Percentiles rank a stretch among this genome's conserved stretches.
Conservation (phyloP, 2,329 filamentous ascomycete genomes). For the Arthrobotrys conoides region DNA sequence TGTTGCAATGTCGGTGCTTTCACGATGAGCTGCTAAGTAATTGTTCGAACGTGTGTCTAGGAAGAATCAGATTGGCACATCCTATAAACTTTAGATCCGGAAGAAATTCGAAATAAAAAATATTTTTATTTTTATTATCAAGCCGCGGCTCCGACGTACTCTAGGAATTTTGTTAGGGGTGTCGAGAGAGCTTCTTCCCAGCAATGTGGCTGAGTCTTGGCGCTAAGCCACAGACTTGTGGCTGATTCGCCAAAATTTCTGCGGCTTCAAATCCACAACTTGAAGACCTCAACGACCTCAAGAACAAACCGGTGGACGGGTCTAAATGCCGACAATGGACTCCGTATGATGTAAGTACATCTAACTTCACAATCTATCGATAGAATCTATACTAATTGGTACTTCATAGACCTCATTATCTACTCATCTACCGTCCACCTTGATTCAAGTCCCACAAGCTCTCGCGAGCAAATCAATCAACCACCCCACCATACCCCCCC, state of each 20-base stretch:
- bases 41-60: too few relatives aligned
- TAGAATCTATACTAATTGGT: background rate
- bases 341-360: slow-evolving; percentile 45
- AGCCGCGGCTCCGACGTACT: too few relatives aligned
- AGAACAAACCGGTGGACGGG: slow-evolving; percentile 35
- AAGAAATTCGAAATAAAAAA: too few relatives aligned
- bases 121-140: too few relatives aligned
- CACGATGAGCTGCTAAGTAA: too few relatives aligned
- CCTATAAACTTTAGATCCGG: too few relatives aligned
- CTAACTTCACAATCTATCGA: background rate
- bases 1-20: too few relatives aligned
- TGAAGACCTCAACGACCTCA: slow-evolving; percentile 3
- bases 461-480: slow-evolving; percentile 4
- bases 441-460: background rate
- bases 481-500: background rate
- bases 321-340: slow-evolving; percentile 37
- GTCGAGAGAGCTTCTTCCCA: too few relatives aligned
- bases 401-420: slow-evolving; percentile 22
- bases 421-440: slow-evolving; percentile 42
- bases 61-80: too few relatives aligned
- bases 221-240: background rate
- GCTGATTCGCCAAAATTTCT: slow-evolving; percentile 46
- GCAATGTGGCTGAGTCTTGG: background rate
- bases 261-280: slow-evolving; percentile 20
- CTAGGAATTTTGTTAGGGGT: too few relatives aligned